Evolutionary conservation across 306 rosid species (phyloP).

Genomic region (Lupinus albus): DNA sequence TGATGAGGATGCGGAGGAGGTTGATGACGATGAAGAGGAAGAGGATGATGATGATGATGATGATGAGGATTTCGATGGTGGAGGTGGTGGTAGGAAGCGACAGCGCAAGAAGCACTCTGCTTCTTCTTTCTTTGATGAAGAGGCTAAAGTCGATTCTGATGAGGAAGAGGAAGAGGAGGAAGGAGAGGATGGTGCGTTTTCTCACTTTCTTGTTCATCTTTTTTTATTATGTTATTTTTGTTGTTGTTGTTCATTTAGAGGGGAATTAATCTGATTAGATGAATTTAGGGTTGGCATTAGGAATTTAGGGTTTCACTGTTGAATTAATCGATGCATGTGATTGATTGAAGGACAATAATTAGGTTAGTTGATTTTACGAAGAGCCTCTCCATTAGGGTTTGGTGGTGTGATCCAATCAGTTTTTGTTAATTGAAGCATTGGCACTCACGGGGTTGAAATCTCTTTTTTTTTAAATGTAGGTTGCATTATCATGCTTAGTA

Average conservation of each 20-base stretch:
- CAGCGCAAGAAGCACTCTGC: constrained; percentile 56
- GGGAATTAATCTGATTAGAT: not conserved
- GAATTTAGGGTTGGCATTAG: constrained; percentile 27
- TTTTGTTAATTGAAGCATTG: not conserved
- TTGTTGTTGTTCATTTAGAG: constrained; percentile 16
- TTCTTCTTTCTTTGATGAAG: constrained; percentile 66
- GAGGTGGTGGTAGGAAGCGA: constrained; percentile 41
- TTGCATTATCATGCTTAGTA: not conserved
- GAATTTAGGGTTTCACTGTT: constrained; percentile 14
- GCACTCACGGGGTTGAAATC: not conserved
- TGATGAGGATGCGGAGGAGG: constrained; percentile 82
- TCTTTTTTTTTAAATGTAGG: constrained; percentile 1
- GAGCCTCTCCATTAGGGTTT: too few relatives aligned
- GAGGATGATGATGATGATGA: constrained; percentile 59
- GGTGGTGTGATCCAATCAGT: too few relatives aligned
- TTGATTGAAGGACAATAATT: not conserved
- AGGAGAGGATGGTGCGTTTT: constrained; percentile 76
- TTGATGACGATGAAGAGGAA: constrained; percentile 75
- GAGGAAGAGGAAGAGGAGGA: constrained; percentile 96
- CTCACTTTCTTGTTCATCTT: not conserved
- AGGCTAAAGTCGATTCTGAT: constrained; percentile 76
- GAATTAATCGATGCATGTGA: not conserved
- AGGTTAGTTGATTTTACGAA: too few relatives aligned
- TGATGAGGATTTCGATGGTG: constrained; percentile 45
- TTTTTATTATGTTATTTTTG: not conserved